Evolutionary conservation across 306 rosid species (phyloP), one percentile per base, ranked within the genome.

Genomic region (Leucaena leucocephala): DNA sequence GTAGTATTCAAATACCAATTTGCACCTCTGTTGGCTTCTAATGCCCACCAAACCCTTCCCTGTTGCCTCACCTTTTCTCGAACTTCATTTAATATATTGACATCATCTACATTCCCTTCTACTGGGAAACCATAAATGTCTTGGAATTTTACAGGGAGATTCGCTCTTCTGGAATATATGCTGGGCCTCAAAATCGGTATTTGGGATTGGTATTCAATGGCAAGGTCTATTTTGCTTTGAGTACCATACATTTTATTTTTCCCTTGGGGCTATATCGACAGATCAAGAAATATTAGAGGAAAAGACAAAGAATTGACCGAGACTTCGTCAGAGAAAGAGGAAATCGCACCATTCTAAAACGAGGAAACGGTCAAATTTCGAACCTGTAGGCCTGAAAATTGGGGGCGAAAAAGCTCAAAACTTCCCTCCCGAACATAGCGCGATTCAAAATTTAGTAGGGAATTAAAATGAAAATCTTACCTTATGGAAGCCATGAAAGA

Each of bases 51-150:
- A 33, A 89, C 96, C 74, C 97, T 78, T 7, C 97, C 99, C 76
- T 96, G 99, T 72, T 91, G 87, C 83, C 98, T 90, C 82, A 96
- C 99, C 88, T 91, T 96, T 81, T 96, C 99, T 80, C 99, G 83
- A 39, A 96, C 97, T 87, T 96, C 99, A 81, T 96, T 96, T 88
- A 96, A 78, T 86, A 96, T 93, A 72, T 96, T 95, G 15, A 93
- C 99, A 86, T 96, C 98, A 73, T 96, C 99, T 74, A 96, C 99
- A 93, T 91, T 96, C 84, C 99, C 99, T 85, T 96, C 99, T 22
- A 96, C 99, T 6, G 94, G 84, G 77, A 96, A 96, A 57, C 94
- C 97, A 76, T 96, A 96, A 54, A 96, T 97, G 87, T 96, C 99
- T 85, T 96, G 99, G 76, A 96, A 96, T 82, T 96, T 96, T 13